Percentiles rank a stretch among this genome's conserved stretches.
Evolutionary conservation across 1,284 basidiomycete species (phyloP).

Genomic region (Cryptococcus sp.): DNA sequence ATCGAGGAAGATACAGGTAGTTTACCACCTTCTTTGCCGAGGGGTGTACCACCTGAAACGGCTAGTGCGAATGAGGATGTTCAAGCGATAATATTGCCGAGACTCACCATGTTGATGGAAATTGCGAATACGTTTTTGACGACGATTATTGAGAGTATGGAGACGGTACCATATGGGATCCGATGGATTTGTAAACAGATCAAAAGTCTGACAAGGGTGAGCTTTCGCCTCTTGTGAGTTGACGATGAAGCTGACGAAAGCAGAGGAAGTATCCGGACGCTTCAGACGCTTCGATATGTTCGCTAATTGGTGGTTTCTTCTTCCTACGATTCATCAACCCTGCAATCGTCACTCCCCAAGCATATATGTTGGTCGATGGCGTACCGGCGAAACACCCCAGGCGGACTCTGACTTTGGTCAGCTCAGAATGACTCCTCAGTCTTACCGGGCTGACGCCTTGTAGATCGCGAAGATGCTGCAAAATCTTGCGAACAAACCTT

Average conservation of each 20-base stretch:
- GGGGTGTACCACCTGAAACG: constrained; percentile 88
- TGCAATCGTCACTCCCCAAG: constrained; percentile 98
- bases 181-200: constrained; percentile 99
- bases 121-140: constrained; percentile 95
- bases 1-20: constrained; percentile 94
- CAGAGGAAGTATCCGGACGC: constrained; percentile 98
- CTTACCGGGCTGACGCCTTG: constrained; percentile 6
- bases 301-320: constrained; percentile 98
- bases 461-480: constrained; percentile 99
- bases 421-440: constrained; percentile 17
- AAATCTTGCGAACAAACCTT: constrained; percentile 97
- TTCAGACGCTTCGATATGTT: constrained; percentile 95
- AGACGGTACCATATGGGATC: constrained; percentile 96
- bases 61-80: constrained; percentile 90
- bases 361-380: constrained; percentile 98
- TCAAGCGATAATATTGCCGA: constrained; percentile 92
- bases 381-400: constrained; percentile 96
- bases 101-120: constrained; percentile 97
- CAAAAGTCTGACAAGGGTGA: constrained; percentile 82
- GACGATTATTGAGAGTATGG: constrained; percentile 98
- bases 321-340: constrained; percentile 99
- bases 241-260: not conserved
- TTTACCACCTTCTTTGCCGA: constrained; percentile 80
- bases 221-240: constrained; percentile 17
- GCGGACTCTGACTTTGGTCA: constrained; percentile 85